Evolutionary conservation across 1,284 basidiomycete species (phyloP).

Genomic region (Puccinia triticina): DNA sequence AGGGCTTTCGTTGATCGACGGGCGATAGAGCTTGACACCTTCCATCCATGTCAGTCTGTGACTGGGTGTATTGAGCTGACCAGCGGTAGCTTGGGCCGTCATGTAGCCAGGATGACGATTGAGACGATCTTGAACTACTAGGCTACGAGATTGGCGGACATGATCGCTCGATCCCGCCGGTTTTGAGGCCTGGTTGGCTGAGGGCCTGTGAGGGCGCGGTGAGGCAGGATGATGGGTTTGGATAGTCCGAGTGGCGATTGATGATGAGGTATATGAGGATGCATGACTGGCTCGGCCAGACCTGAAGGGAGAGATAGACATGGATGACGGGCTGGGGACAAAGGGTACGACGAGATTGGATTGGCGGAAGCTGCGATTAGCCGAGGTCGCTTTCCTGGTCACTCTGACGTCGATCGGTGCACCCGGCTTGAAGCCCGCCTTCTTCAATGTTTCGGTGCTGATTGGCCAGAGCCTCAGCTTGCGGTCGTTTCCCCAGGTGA

Average conservation of each 20-base stretch:
- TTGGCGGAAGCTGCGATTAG: conserved; percentile 51
- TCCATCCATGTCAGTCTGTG: conserved; percentile 69
- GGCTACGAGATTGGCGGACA: conserved; percentile 18
- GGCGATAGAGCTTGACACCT: conserved; percentile 69
- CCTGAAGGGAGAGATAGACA: conserved; percentile 44
- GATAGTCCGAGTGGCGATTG: conserved; percentile 11
- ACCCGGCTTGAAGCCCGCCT: conserved; percentile 64
- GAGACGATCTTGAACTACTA: conserved; percentile 25
- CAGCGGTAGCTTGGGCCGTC: conserved; percentile 66
- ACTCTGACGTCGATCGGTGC: conserved; percentile 64
- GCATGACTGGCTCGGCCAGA: conserved; percentile 23
- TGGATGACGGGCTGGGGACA: conserved; percentile 40
- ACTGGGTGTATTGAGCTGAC: conserved; percentile 65
- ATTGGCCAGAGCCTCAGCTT: conserved; percentile 91
- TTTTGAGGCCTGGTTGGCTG: background rate
- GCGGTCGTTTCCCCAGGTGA: conserved; percentile 96
- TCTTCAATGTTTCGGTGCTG: conserved; percentile 66
- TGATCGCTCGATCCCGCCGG: background rate
- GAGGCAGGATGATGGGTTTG: conserved; percentile 28
- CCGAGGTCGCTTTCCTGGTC: conserved; percentile 61
- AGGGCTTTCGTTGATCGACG: conserved; percentile 61
- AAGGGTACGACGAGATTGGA: conserved; percentile 45
- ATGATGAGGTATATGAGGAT: conserved; percentile 39
- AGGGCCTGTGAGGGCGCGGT: conserved; percentile 3
- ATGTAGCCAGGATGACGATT: conserved; percentile 53